A percentile compares a stretch with the other conserved stretches of the same genome.
These are phyloP conservation scores for Candida freyschussii DNA, from an alignment of 1,139 yeast species.

Conservation along the genomic window DNA sequence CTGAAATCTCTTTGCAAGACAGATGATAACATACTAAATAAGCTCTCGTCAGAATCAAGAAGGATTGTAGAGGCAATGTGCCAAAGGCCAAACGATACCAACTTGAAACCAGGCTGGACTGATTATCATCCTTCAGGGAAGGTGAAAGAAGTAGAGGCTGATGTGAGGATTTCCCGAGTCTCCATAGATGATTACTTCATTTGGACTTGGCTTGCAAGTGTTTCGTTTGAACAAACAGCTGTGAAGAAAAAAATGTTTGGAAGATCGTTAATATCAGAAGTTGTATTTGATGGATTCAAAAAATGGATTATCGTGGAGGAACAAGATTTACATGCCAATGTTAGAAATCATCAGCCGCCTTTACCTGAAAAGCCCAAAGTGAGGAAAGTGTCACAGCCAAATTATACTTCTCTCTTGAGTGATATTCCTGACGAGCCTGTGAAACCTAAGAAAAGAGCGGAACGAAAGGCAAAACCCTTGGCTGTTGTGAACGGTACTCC, in stretches of 20 bases:
- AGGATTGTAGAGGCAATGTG: conserved; percentile 60
- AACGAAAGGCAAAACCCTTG: conserved; percentile 10
- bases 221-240: conserved; percentile 71
- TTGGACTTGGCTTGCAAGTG: conserved; percentile 85
- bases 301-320: conserved; percentile 84
- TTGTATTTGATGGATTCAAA: conserved; percentile 66
- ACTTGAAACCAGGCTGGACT: conserved; percentile 37
- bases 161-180: conserved; percentile 54
- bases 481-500: too few relatives aligned
- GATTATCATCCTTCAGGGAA: conserved; percentile 11
- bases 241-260: conserved; percentile 69
- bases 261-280: conserved; percentile 70
- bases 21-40: conserved; percentile 47
- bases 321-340: conserved; percentile 40
- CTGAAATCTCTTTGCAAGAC: conserved; percentile 63
- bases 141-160: conserved; percentile 14
- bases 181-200: conserved; percentile 82
- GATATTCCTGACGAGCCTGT: conserved; percentile 13
- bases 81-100: conserved; percentile 37
- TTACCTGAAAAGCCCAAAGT: conserved; percentile 20
- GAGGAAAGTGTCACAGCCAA: conserved; percentile 18
- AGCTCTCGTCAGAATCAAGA: conserved; percentile 70
- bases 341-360: conserved; percentile 24
- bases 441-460: conserved; percentile 5
- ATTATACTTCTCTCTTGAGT: conserved; percentile 23